Percentiles rank a stretch among this genome's conserved stretches.
Conservation (phyloP, 1,139 yeast species). For the Lodderomyces margitis region DNA sequence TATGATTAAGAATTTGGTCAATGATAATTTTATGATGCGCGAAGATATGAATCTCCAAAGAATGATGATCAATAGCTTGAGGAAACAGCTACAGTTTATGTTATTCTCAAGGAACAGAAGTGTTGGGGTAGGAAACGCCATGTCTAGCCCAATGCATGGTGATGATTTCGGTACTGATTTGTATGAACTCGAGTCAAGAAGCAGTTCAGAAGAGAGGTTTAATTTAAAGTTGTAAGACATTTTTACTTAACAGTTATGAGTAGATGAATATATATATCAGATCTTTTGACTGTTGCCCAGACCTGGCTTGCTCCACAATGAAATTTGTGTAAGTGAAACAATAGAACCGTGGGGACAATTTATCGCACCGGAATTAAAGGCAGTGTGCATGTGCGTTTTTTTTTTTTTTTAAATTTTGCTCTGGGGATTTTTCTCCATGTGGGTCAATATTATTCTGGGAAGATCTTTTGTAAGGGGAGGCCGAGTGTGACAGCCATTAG, state of each 20-base stretch:
- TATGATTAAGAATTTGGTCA: conserved; percentile 36
- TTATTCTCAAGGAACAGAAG: conserved; percentile 33
- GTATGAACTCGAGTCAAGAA: conserved; percentile 20
- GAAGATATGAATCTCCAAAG: conserved; percentile 51
- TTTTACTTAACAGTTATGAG: no score
- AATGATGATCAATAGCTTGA: conserved; percentile 42
- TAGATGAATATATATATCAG: no score
- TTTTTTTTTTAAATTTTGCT: not conserved
- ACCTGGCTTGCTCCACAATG: no score
- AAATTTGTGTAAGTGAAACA: no score
- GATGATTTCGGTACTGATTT: conserved; percentile 9
- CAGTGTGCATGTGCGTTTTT: not conserved
- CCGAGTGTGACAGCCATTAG: no score
- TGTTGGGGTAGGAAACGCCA: conserved; percentile 4
- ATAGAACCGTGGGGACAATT: no score
- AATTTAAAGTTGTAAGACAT: conserved; percentile 31
- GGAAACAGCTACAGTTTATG: conserved; percentile 53
- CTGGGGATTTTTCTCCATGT: not conserved
- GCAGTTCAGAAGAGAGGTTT: conserved; percentile 38
- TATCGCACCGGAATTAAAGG: not conserved
- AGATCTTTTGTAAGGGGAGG: no score
- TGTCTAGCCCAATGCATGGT: conserved; percentile 2
- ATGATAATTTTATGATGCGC: conserved; percentile 43
- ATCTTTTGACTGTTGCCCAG: no score
- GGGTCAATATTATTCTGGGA: no score